These are phyloP conservation scores for Epichloe baconii DNA, from an alignment of 2,329 filamentous ascomycete species.

Conservation along the genomic window DNA sequence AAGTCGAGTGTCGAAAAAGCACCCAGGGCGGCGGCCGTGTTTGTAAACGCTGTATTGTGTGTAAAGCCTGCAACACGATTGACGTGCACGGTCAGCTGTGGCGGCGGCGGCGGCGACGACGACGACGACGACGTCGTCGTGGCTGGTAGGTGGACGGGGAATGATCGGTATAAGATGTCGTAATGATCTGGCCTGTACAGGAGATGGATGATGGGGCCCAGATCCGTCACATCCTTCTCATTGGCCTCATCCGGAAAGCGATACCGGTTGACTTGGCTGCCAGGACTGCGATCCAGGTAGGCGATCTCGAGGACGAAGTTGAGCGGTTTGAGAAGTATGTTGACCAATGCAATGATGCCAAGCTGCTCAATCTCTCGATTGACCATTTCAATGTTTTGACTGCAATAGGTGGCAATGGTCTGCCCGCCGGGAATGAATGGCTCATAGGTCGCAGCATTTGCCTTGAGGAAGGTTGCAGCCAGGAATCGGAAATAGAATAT, in stretches of 20 bases:
- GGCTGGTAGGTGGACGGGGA: slow-evolving; percentile 12
- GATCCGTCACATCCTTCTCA: slow-evolving; percentile 26
- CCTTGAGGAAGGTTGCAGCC: slow-evolving; percentile 73
- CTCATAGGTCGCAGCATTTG: slow-evolving; percentile 54
- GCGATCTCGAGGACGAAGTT: slow-evolving; percentile 74
- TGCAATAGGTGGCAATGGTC: slow-evolving; percentile 55
- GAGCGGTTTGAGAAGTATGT: slow-evolving; percentile 67
- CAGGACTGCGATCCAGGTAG: slow-evolving; percentile 78
- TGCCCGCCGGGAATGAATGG: slow-evolving; percentile 53
- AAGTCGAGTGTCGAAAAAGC: slow-evolving; percentile 31
- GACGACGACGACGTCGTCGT: slow-evolving; percentile 9
- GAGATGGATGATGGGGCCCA: slow-evolving; percentile 41
- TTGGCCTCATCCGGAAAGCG: slow-evolving; percentile 45
- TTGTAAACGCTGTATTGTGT: slow-evolving; percentile 31
- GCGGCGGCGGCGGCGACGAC: background rate
- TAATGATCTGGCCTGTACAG: slow-evolving; percentile 74
- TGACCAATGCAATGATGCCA: slow-evolving; percentile 64
- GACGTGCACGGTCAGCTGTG: slow-evolving; percentile 30
- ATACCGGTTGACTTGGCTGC: slow-evolving; percentile 61
- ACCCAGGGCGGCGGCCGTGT: slow-evolving; percentile 25
- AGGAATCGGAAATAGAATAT: slow-evolving; percentile 78
- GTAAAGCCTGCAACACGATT: slow-evolving; percentile 36
- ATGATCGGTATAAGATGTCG: slow-evolving; percentile 72
- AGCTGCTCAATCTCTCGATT: slow-evolving; percentile 82
- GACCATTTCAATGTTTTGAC: slow-evolving; percentile 56